Percentiles rank a stretch among this genome's conserved stretches.
These are phyloP conservation scores for Hortaea sp. DNA, from an alignment of 2,329 filamentous ascomycete genomes.

Conservation along the genomic window DNA sequence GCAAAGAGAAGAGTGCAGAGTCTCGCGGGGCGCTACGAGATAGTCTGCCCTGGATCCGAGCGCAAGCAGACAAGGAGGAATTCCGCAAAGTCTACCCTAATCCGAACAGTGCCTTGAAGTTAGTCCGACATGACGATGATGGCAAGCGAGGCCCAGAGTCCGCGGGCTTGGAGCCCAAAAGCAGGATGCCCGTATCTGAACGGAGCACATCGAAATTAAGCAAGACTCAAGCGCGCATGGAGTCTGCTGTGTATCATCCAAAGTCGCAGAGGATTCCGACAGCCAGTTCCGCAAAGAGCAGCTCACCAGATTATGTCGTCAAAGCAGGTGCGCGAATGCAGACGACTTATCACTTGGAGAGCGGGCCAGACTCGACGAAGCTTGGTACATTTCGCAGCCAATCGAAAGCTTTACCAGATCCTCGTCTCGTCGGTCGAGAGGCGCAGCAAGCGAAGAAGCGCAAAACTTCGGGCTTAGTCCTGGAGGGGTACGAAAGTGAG, in stretches of 20 bases:
- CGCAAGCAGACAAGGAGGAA: constrained; percentile 7
- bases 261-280: not conserved
- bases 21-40: constrained; percentile 4
- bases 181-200: not conserved
- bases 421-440: constrained; percentile 3
- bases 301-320: constrained; percentile 15
- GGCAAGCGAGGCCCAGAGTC: not conserved
- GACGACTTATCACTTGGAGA: constrained; percentile 1
- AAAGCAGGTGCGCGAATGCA: constrained; percentile 1
- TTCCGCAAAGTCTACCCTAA: constrained; percentile 13
- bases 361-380: constrained; percentile 1
- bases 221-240: not conserved
- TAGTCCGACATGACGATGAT: constrained; percentile 4
- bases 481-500: constrained; percentile 12
- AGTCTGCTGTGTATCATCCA: not conserved
- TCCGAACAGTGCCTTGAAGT: constrained; percentile 20
- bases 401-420: constrained; percentile 2
- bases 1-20: not conserved
- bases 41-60: not conserved
- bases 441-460: constrained; percentile 8
- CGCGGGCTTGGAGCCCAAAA: too few species aligned
- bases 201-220: not conserved
- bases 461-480: constrained; percentile 10
- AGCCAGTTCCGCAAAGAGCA: constrained; percentile 7
- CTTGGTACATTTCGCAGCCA: constrained; percentile 3